These are phyloP conservation scores for Boletus rubroflammeus DNA, from an alignment of 768 basidiomycete genomes.

Conservation along the genomic window DNA sequence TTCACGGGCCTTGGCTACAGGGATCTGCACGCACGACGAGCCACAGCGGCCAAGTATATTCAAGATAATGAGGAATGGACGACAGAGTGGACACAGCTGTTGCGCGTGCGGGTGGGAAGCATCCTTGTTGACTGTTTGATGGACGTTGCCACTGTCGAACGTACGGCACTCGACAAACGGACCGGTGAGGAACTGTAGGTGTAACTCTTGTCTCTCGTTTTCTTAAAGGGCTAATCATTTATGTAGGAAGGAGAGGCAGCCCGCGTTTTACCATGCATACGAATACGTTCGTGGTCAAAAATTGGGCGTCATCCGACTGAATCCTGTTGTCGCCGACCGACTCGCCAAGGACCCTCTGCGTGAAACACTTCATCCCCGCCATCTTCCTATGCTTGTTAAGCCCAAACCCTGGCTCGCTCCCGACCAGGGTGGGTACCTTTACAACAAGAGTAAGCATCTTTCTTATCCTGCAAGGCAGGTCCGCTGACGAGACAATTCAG, in stretches of 20 bases:
- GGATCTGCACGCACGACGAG: slow-evolving; percentile 58
- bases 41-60: slow-evolving; percentile 62
- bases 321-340: slow-evolving; percentile 72
- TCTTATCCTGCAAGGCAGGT: background rate
- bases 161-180: slow-evolving; percentile 52
- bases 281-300: slow-evolving; percentile 93
- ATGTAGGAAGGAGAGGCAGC: slow-evolving; percentile 69
- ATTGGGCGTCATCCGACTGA: slow-evolving; percentile 87
- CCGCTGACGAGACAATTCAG: slow-evolving; percentile 33
- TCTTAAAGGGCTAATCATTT: slow-evolving; percentile 2
- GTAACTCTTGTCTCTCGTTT: background rate
- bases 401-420: slow-evolving; percentile 83
- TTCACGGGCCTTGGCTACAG: slow-evolving; percentile 61
- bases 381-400: slow-evolving; percentile 91
- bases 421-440: slow-evolving; percentile 80
- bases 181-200: slow-evolving; percentile 64
- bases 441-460: slow-evolving; percentile 58
- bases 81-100: slow-evolving; percentile 76
- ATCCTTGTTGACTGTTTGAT: slow-evolving; percentile 81
- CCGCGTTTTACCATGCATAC: slow-evolving; percentile 88
- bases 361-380: slow-evolving; percentile 82
- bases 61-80: slow-evolving; percentile 69
- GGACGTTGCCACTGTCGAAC: slow-evolving; percentile 73
- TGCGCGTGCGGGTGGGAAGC: slow-evolving; percentile 76
- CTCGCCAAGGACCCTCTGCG: slow-evolving; percentile 70